Evolutionary conservation across 2,329 filamentous ascomycete genomes (phyloP).

Genomic region (Colletotrichum karsti): DNA sequence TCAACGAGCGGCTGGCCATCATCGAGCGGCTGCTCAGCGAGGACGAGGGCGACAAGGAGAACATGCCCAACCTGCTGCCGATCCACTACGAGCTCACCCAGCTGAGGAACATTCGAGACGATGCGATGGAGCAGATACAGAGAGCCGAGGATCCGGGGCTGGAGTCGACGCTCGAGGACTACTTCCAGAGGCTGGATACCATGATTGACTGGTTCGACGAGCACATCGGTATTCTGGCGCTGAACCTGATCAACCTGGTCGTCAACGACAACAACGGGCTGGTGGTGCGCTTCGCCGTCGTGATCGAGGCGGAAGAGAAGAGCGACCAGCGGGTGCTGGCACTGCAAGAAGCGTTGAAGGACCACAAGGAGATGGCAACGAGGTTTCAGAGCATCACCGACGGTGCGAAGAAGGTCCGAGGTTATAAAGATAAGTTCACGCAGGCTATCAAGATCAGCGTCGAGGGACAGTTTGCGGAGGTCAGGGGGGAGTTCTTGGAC

Average conservation of each 20-base stretch:
- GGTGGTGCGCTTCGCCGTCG: conserved; percentile 88
- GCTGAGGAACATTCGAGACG: conserved; percentile 92
- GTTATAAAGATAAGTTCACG: conserved; percentile 96
- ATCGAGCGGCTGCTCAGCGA: conserved; percentile 82
- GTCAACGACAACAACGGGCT: conserved; percentile 87
- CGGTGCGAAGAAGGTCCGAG: conserved; percentile 88
- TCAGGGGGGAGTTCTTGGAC: conserved; percentile 79
- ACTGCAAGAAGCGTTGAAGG: conserved; percentile 91
- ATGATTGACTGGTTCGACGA: conserved; percentile 96
- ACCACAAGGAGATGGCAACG: conserved; percentile 93
- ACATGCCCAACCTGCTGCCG: conserved; percentile 89
- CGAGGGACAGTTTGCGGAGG: conserved; percentile 76
- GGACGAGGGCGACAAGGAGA: conserved; percentile 86
- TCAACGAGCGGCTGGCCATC: conserved; percentile 78
- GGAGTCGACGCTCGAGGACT: conserved; percentile 86
- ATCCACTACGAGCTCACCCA: conserved; percentile 93
- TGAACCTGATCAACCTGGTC: conserved; percentile 89
- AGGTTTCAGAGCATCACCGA: conserved; percentile 96
- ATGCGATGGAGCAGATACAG: conserved; percentile 96
- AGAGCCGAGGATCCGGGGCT: conserved; percentile 77
- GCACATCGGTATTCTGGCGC: conserved; percentile 86
- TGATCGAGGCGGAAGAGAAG: conserved; percentile 96
- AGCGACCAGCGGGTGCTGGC: conserved; percentile 92
- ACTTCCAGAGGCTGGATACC: conserved; percentile 86
- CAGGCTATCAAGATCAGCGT: conserved; percentile 79